Evolutionary conservation across 2,329 filamentous ascomycete species (phyloP), one percentile per base, ranked within the genome.

Genomic region (Pestalotiopsis sp.): DNA sequence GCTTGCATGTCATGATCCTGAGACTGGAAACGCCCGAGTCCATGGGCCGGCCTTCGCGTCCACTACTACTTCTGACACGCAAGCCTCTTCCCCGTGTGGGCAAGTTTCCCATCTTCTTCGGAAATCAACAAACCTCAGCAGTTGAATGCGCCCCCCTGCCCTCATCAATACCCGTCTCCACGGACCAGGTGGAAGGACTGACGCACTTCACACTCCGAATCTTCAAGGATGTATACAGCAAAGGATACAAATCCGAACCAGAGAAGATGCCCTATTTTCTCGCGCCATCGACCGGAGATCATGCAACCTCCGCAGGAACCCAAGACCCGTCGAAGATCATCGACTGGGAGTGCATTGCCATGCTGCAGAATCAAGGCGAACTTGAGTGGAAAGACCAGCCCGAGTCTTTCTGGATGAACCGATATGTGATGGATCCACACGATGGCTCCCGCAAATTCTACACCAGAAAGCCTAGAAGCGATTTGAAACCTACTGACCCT

Each of bases 161-260:
- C 0, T 73, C 70, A 0, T 75, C 83, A 0, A 72, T 94, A 0
- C 12, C 79, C 0, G 71, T 89, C 0, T 78, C 81, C 0, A 73
- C 82, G 0, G 75, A 81, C 0, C 76, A 84, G 1, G 71, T 94
- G 0, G 79, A 86, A 0, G 77, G 82, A 1, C 77, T 98, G n/a
- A 90, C 89, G 0, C 80, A 78, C 0, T 97, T 96, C 77, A 97
- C 93, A 0, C 81, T 97, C 56, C 85, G 87, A 4, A 80, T 97
- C 0, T 98, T 97, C 78, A 82, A 88, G 17, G 94, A 98, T 73
- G 83, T 98, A 0, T 98, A 97, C 82, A 95, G 94, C 79, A 99
- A 99, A 78, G 85, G 86, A 3, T 99, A 93, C 74, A 89, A 92
- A 63, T 83, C 87, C 0, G 84, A 89, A 17, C 73, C 84, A 0